A percentile compares a stretch with the other conserved stretches of the same genome.
Conservation (phyloP, 768 basidiomycete genomes). For the Lentinula aciculospora region DNA sequence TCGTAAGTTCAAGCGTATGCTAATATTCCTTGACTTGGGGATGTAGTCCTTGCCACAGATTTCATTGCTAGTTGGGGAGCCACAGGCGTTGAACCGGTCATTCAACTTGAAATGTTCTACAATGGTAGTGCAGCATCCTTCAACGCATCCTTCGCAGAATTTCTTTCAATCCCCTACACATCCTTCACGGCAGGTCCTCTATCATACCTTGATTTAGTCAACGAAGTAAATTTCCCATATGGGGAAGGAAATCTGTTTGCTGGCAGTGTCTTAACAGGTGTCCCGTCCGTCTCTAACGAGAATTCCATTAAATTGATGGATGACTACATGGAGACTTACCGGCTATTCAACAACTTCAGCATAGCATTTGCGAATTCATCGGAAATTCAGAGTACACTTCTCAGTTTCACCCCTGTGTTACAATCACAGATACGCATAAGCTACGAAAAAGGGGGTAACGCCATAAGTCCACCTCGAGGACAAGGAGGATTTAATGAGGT, state of each 20-base stretch:
- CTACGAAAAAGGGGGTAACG: slow-evolving; percentile 28
- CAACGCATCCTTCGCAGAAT: slow-evolving; percentile 27
- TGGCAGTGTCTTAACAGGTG: slow-evolving; percentile 24
- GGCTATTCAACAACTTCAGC: slow-evolving; percentile 25
- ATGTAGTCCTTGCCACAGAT: neutral
- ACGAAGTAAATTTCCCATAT: slow-evolving; percentile 20
- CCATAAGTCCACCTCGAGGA: slow-evolving; percentile 24
- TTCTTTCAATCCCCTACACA: slow-evolving; percentile 30
- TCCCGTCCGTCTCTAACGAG: slow-evolving; percentile 2
- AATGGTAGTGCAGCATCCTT: slow-evolving; percentile 25
- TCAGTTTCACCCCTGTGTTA: slow-evolving; percentile 33
- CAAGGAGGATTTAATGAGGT: slow-evolving; percentile 27
- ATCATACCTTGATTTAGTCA: slow-evolving; percentile 32
- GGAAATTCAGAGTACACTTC: slow-evolving; percentile 19
- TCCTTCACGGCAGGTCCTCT: slow-evolving; percentile 20
- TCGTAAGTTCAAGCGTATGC: neutral
- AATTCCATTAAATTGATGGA: neutral
- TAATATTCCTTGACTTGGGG: neutral
- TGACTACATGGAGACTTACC: slow-evolving; percentile 26
- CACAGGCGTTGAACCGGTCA: slow-evolving; percentile 15
- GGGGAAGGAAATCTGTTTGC: slow-evolving; percentile 30
- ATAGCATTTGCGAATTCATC: slow-evolving; percentile 12
- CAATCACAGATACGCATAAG: slow-evolving; percentile 28
- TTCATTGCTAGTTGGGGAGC: slow-evolving; percentile 22
- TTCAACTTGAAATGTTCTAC: slow-evolving; percentile 28